Conservation (phyloP, 441 rosid species). For the Corymbia citriodora region DNA sequence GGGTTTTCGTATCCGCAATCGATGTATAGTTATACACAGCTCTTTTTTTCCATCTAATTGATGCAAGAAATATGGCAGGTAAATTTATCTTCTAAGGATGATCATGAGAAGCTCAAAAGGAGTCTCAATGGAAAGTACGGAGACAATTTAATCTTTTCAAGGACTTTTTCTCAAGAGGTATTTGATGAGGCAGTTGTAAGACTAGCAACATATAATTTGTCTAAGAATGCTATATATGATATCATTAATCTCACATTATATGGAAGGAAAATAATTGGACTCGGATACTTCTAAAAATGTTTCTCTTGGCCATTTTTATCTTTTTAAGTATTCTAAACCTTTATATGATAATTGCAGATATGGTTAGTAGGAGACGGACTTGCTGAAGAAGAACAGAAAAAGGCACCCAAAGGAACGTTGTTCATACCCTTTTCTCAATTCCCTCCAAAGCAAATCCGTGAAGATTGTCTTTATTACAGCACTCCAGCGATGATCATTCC, state of each 20-base stretch:
- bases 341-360: background rate
- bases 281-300: background rate
- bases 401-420: conserved; percentile 6
- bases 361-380: conserved; percentile 16
- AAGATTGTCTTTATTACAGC: conserved; percentile 8
- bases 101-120: background rate
- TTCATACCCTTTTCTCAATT: conserved; percentile 15
- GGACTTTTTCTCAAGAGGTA: conserved; percentile 1
- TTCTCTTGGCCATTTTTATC: background rate
- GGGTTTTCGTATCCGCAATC: background rate
- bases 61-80: background rate
- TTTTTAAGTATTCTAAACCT: background rate
- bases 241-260: background rate
- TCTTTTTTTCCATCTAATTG: background rate
- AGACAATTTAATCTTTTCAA: background rate
- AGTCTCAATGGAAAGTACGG: background rate
- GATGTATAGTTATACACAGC: background rate
- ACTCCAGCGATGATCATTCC: conserved; percentile 11
- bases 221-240: background rate
- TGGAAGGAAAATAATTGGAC: background rate
- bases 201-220: background rate
- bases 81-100: background rate
- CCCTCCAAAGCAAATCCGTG: conserved; percentile 1
- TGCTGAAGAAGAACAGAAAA: conserved; percentile 4
- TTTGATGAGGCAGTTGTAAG: background rate